These are phyloP conservation scores for Pythium myriotylum DNA, from an alignment of 352 stramenopile species.

Conservation along the genomic window DNA sequence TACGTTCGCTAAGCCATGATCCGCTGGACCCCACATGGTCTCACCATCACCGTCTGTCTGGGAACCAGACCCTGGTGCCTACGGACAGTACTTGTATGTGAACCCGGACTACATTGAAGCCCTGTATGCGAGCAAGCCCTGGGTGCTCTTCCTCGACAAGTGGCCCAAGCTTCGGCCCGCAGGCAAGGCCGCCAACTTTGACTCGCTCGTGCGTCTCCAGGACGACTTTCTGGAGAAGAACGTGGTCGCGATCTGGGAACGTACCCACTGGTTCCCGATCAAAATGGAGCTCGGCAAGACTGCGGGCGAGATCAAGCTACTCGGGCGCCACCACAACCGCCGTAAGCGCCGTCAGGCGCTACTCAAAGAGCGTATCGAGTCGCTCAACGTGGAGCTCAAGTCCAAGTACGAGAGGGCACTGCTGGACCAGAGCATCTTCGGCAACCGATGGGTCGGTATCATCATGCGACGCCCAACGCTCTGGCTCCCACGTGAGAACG, in stretches of 20 bases:
- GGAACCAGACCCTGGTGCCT: constrained; percentile 22
- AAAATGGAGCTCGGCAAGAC: constrained; percentile 44
- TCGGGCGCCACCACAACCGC: constrained; percentile 37
- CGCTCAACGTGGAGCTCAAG: constrained; percentile 28
- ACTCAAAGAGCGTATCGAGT: constrained; percentile 41
- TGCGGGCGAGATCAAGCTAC: constrained; percentile 28
- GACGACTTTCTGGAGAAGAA: constrained; percentile 40
- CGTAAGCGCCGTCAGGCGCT: constrained; percentile 45
- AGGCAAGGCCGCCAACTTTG: constrained; percentile 17
- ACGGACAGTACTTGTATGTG: constrained; percentile 29
- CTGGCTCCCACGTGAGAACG: constrained; percentile 43
- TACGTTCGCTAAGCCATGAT: no score
- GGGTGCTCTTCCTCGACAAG: constrained; percentile 20
- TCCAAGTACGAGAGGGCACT: constrained; percentile 27
- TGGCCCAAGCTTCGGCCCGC: constrained; percentile 34
- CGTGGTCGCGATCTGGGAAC: constrained; percentile 48
- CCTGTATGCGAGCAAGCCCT: constrained; percentile 33
- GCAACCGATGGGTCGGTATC: constrained; percentile 27
- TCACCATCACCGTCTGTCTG: neutral
- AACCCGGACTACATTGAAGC: constrained; percentile 21
- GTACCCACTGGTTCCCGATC: constrained; percentile 54
- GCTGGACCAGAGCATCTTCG: constrained; percentile 46
- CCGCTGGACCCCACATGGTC: no score
- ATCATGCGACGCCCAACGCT: constrained; percentile 42
- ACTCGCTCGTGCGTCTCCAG: constrained; percentile 31